A percentile compares a stretch with the other conserved stretches of the same genome.
Evolutionary conservation across 2,329 filamentous ascomycete genomes (phyloP).

Genomic region (Beauveria pseudobassiana): DNA sequence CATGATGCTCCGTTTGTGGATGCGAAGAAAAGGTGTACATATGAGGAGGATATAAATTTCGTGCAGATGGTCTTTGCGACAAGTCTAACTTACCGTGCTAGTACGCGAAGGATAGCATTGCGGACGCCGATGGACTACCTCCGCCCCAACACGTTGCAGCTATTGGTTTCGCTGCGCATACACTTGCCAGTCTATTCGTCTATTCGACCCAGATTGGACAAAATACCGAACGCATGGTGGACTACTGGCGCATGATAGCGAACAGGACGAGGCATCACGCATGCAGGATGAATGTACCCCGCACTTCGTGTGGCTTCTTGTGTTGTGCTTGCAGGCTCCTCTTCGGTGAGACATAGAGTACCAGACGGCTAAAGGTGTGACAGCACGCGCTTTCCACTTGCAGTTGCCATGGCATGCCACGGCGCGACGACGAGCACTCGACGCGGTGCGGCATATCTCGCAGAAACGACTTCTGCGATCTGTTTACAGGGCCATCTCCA

Average conservation of each 20-base stretch:
- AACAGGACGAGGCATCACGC: background rate
- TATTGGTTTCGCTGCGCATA: background rate
- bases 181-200: background rate
- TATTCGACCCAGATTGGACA: background rate
- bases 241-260: background rate
- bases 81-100: background rate
- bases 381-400: background rate
- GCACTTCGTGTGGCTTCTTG: background rate
- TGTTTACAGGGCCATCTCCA: background rate
- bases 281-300: background rate
- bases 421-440: background rate
- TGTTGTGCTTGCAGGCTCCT: background rate
- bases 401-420: background rate
- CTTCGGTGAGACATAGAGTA: background rate
- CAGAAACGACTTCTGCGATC: background rate
- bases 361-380: background rate
- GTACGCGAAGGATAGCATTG: background rate
- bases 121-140: background rate
- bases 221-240: background rate
- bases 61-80: background rate
- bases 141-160: background rate
- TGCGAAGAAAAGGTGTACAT: background rate
- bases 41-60: background rate
- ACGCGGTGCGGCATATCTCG: background rate
- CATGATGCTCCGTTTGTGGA: background rate